Percentiles rank a stretch among this genome's conserved stretches.
Conservation (phyloP, 495 filamentous ascomycete genomes). For the Platismatia glauca region DNA sequence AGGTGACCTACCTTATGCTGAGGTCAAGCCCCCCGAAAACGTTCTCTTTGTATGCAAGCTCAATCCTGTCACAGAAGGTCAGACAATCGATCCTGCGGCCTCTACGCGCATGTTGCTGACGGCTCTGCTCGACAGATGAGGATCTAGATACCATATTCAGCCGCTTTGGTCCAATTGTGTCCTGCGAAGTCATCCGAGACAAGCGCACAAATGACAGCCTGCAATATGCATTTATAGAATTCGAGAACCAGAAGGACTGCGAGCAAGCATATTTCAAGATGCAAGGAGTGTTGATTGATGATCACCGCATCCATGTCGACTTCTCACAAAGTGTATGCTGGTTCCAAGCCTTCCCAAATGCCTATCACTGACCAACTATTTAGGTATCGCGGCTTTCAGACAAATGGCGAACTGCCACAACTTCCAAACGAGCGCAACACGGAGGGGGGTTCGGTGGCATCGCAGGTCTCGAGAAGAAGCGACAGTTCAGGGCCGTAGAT, state of each 20-base stretch:
- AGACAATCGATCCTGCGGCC: slow-evolving; percentile 9
- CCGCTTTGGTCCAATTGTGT: slow-evolving; percentile 90
- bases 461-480: slow-evolving; percentile 73
- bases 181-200: slow-evolving; percentile 94
- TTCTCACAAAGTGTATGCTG: slow-evolving; percentile 85
- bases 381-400: slow-evolving; percentile 79
- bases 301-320: slow-evolving; percentile 96
- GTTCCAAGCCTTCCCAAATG: slow-evolving; percentile 2
- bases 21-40: slow-evolving; percentile 96
- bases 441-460: slow-evolving; percentile 88
- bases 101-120: slow-evolving; percentile 1
- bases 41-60: slow-evolving; percentile 97
- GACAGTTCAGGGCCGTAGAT: slow-evolving; percentile 77
- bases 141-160: slow-evolving; percentile 93
- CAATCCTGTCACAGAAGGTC: slow-evolving; percentile 85
- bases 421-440: slow-evolving; percentile 62
- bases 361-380: neutral
- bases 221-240: slow-evolving; percentile 98
- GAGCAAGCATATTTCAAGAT: slow-evolving; percentile 98
- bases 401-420: slow-evolving; percentile 81
- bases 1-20: slow-evolving; percentile 92
- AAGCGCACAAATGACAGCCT: slow-evolving; percentile 88
- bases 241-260: slow-evolving; percentile 81
- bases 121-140: slow-evolving; percentile 48
- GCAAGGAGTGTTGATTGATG: slow-evolving; percentile 92